A percentile compares a stretch with the other conserved stretches of the same genome.
These are phyloP conservation scores for Geranium incanum DNA, from an alignment of 441 rosid species.

Conservation along the genomic window DNA sequence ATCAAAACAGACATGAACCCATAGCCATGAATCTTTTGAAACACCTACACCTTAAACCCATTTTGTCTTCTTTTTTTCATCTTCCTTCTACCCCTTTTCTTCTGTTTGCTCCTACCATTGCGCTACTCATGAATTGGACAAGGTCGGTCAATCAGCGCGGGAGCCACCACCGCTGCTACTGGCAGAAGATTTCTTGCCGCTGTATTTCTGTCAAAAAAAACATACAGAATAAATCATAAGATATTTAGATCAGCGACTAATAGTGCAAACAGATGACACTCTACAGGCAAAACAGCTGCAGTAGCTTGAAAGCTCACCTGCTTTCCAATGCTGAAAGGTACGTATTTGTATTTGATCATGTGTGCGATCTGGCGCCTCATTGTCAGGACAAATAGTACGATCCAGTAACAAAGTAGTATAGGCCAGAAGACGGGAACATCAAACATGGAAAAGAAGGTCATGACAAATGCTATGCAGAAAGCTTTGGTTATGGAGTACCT, in stretches of 20 bases:
- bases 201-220: constrained; percentile 43
- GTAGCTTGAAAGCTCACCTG: constrained; percentile 43
- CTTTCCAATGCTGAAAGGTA: constrained; percentile 83
- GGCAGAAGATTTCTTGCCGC: constrained; percentile 49
- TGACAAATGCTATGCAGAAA: constrained; percentile 63
- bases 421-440: constrained; percentile 99
- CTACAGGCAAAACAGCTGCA: too few relatives aligned
- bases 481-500: constrained; percentile 90
- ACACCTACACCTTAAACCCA: constrained; percentile 13
- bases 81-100: too few relatives aligned
- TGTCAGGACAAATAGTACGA: constrained; percentile 72
- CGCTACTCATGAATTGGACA: constrained; percentile 12
- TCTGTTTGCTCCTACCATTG: too few relatives aligned
- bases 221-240: neutral
- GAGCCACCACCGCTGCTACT: constrained; percentile 34
- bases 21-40: constrained; percentile 26
- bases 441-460: constrained; percentile 80
- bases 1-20: constrained; percentile 19
- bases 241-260: neutral
- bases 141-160: constrained; percentile 51
- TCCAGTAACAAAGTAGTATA: constrained; percentile 84
- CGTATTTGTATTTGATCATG: constrained; percentile 91
- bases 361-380: constrained; percentile 92
- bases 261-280: neutral
- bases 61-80: too few relatives aligned